Base-by-base conservation (phyloP, 805 yeast genomes). In the Candida oleophila region DNA sequence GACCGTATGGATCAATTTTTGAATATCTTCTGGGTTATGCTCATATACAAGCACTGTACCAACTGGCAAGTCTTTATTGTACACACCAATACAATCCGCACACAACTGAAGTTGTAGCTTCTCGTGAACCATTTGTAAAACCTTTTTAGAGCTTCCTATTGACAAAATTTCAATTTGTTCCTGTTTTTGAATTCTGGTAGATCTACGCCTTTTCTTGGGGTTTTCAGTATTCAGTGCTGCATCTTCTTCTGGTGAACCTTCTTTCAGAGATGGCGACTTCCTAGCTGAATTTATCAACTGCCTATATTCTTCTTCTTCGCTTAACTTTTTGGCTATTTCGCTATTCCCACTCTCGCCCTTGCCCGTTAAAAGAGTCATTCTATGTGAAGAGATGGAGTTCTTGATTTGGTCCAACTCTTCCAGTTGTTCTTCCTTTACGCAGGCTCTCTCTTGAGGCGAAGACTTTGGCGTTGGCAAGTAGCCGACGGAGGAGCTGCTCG, bases 401-500 rank as follows among this genome's bases (percentile, higher is more conserved):
- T 12, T 30, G 11, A 41, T 41, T 33, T 34, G 5, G n/a, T 42
- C 39, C 7, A 22, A n/a, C 25, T 21, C 25, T 21, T 34, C 38
- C 3, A 4, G 16, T 37, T 42, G 36, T 22, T 37, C 44, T 22
- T 45, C 46, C 20, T 46, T 38, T 16, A 38, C 34, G 3, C 15
- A 38, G 28, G 34, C 28, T 12, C 20, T 21, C n/a, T 57, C 64
- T 37, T 56, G 54, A 2, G 74, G 76, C 11, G 74, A 65, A 1
- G 71, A 49, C 19, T 67, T 69, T 1, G 76, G 76, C 0, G 76
- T 71, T 34, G 68, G 58, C 15, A 69, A 52, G 45, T 64, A 66
- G 38, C 49, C 53, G 19, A 62, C 59, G 8, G 55, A 46, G 4
- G 56, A 52, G 21, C 33, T 41, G n/a, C n/a, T n/a, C n/a, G n/a